phyloP scores from a whole-genome alignment of 352 stramenopile genomes.

The Thalassiosira livingstoniorum region DNA sequence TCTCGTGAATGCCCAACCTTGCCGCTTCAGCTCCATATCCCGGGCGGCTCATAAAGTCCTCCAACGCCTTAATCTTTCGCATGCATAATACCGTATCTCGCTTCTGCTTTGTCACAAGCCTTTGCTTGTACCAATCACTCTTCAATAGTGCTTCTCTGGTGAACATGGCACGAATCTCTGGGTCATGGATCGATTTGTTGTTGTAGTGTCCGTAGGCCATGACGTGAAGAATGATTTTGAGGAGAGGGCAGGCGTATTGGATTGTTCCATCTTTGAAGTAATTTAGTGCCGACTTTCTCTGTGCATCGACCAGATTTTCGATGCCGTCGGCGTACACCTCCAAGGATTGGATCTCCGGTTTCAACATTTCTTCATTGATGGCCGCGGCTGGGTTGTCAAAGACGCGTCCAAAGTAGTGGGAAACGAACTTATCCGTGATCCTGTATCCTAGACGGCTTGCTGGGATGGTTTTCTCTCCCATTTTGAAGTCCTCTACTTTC shows the following conservation, averaged over 20 bases:
- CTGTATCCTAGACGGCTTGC: constrained; percentile 63
- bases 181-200: constrained; percentile 65
- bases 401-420: constrained; percentile 65
- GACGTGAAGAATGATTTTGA: constrained; percentile 68
- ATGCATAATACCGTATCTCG: constrained; percentile 58
- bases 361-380: constrained; percentile 69
- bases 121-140: constrained; percentile 69
- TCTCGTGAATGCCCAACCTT: constrained; percentile 52
- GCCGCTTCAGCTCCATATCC: constrained; percentile 60
- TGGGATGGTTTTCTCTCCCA: constrained; percentile 53
- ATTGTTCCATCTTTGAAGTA: constrained; percentile 74
- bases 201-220: constrained; percentile 75
- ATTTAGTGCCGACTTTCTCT: constrained; percentile 60
- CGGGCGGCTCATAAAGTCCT: constrained; percentile 63
- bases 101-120: constrained; percentile 67
- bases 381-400: constrained; percentile 69
- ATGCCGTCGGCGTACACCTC: constrained; percentile 66
- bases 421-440: constrained; percentile 66
- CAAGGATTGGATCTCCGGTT: constrained; percentile 64
- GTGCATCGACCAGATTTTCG: constrained; percentile 66
- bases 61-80: constrained; percentile 63
- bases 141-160: constrained; percentile 64
- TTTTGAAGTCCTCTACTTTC: constrained; percentile 63
- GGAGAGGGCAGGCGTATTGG: constrained; percentile 66
- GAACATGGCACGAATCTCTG: constrained; percentile 69